These are phyloP conservation scores for Coniella vitis DNA, from an alignment of 2,329 filamentous ascomycete genomes.

Conservation along the genomic window DNA sequence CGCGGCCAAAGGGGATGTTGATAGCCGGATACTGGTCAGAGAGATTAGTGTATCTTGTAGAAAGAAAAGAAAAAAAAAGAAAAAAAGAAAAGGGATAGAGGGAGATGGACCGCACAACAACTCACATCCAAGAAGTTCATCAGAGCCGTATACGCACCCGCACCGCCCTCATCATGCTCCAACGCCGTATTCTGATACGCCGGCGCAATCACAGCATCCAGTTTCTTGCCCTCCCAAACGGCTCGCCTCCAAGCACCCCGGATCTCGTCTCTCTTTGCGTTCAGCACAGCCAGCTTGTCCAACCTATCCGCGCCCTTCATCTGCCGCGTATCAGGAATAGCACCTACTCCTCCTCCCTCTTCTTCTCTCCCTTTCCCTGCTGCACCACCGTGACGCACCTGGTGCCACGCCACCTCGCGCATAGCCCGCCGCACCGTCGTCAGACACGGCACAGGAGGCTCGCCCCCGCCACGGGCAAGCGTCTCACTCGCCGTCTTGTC, in stretches of 20 bases:
- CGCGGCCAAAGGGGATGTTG: slow-evolving; percentile 7
- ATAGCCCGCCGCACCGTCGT: background rate
- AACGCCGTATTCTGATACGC: slow-evolving; percentile 15
- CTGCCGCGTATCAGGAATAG: background rate
- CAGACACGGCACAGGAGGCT: slow-evolving; percentile 13
- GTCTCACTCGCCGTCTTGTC: slow-evolving; percentile 10
- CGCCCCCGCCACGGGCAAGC: slow-evolving; percentile 4
- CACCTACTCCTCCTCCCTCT: background rate
- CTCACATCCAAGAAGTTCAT: slow-evolving; percentile 17
- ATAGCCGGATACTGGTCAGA: slow-evolving; percentile 11
- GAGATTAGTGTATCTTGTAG: too few species aligned
- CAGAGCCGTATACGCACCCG: slow-evolving; percentile 14
- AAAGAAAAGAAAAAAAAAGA: background rate
- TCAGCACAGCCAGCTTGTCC: slow-evolving; percentile 6
- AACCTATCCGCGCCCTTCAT: slow-evolving; percentile 2
- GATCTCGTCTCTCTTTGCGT: slow-evolving; percentile 11
- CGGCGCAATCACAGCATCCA: slow-evolving; percentile 16
- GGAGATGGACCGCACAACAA: background rate
- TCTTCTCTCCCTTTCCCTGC: too few species aligned
- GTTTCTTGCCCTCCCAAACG: slow-evolving; percentile 7
- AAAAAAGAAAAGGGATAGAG: background rate
- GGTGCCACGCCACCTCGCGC: slow-evolving; percentile 8
- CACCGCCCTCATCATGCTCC: slow-evolving; percentile 16
- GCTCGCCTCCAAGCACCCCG: slow-evolving; percentile 11
- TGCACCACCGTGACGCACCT: background rate